A percentile compares a stretch with the other conserved stretches of the same genome.
phyloP scores from a whole-genome alignment of 208 protist species.

The Herpetomonas tarakana region DNA sequence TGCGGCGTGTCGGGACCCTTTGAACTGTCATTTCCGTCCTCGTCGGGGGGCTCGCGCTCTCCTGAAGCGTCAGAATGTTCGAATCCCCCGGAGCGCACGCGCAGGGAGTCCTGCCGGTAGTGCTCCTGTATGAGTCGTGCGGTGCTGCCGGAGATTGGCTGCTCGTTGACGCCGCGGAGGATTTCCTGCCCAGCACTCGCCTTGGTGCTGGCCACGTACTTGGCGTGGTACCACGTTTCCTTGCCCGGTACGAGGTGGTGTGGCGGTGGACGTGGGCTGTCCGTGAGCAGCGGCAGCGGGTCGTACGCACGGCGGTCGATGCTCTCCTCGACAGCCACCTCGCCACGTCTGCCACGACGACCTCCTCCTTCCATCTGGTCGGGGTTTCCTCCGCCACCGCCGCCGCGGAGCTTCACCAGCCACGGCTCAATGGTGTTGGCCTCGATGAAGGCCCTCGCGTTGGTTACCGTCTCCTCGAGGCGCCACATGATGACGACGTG shows the following conservation, averaged over 20 bases:
- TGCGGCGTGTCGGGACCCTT: too few species aligned
- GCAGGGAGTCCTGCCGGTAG: neutral
- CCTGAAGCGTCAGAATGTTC: too few species aligned
- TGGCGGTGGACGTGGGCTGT: neutral
- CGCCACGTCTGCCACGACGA: neutral
- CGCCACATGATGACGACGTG: constrained; percentile 81
- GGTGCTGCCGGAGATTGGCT: too few species aligned
- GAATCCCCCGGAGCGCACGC: too few species aligned
- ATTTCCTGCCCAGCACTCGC: constrained; percentile 7
- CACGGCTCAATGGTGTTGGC: neutral
- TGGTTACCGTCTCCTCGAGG: constrained; percentile 49
- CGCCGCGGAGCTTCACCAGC: neutral
- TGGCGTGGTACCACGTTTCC: constrained; percentile 10
- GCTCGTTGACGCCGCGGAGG: too few species aligned
- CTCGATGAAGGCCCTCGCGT: constrained; percentile 18
- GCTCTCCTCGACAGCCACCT: neutral
- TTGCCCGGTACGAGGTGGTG: neutral
- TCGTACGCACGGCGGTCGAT: neutral
- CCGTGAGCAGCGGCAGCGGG: constrained; percentile 7
- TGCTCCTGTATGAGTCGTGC: too few species aligned
- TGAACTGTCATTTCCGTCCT: too few species aligned
- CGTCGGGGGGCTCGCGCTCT: too few species aligned
- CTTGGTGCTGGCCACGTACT: neutral
- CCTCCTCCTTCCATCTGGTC: neutral
- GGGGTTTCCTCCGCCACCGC: too few species aligned